Evolutionary conservation across 1,284 basidiomycete genomes (phyloP).

Genomic region (Puccinia novopanici): DNA sequence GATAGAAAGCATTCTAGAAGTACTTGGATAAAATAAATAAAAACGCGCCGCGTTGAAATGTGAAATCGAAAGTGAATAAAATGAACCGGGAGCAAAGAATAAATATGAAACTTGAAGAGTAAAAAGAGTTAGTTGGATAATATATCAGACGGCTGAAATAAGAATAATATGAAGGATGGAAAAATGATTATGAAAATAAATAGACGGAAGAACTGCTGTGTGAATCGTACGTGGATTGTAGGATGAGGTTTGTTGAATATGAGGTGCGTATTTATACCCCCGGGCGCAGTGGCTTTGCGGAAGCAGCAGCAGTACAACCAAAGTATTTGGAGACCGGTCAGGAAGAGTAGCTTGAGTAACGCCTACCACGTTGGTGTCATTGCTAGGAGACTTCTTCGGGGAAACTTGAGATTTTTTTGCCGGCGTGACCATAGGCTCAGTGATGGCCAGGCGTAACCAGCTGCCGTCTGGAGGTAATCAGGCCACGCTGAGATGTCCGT

Average conservation of each 20-base stretch:
- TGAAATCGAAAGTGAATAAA: neutral
- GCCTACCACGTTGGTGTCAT: conserved; percentile 6
- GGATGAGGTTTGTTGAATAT: too few relatives aligned
- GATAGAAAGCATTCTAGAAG: conserved; percentile 4
- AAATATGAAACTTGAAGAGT: neutral
- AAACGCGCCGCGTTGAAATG: conserved; percentile 7
- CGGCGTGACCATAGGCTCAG: neutral
- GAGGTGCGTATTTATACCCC: neutral
- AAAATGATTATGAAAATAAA: too few relatives aligned
- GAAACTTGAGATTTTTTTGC: neutral
- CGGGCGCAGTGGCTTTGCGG: too few relatives aligned
- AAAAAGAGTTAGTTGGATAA: neutral
- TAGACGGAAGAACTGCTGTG: too few relatives aligned
- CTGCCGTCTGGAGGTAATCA: neutral
- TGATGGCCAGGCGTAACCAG: neutral
- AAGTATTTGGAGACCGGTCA: neutral
- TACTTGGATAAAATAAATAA: neutral
- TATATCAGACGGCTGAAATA: neutral
- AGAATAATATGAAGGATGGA: neutral
- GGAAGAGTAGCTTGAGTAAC: neutral
- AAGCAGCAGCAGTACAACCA: neutral
- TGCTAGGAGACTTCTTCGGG: neutral
- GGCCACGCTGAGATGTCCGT: neutral
- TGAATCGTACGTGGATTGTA: too few relatives aligned
- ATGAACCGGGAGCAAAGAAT: neutral